Evolutionary conservation across 306 rosid species (phyloP).

Genomic region (Castanospermum australe): DNA sequence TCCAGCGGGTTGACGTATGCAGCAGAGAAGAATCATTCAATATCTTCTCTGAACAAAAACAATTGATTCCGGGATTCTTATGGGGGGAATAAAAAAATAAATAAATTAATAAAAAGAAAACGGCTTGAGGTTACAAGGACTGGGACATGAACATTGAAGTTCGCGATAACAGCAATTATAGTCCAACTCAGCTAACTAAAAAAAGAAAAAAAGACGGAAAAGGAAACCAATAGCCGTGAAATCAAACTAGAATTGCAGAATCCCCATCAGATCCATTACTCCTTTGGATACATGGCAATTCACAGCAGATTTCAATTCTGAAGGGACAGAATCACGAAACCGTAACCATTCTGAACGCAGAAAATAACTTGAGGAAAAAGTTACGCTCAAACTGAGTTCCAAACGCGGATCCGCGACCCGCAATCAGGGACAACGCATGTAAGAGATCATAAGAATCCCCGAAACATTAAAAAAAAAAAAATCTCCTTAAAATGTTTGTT

Average conservation of each 20-base stretch:
- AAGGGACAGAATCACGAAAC: not conserved
- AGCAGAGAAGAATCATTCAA: slow-evolving; percentile 10
- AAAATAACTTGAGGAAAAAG: not conserved
- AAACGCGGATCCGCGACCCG: slow-evolving; percentile 1
- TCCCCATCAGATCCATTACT: not conserved
- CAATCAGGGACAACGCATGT: not conserved
- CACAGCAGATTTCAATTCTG: not conserved
- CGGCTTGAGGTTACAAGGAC: not conserved
- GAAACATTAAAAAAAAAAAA: not conserved
- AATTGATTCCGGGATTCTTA: not conserved
- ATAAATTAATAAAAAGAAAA: not conserved
- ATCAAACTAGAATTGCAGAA: not conserved
- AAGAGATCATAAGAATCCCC: not conserved
- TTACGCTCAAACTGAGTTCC: not conserved
- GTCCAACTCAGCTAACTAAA: not conserved
- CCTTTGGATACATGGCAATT: not conserved
- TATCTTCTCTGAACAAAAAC: not conserved
- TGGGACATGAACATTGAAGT: not conserved
- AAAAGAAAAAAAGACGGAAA: not conserved
- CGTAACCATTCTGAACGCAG: not conserved
- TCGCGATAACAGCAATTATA: not conserved
- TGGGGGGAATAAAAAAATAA: too few relatives aligned
- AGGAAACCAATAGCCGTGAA: not conserved
- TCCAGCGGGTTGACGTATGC: not conserved
- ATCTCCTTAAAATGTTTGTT: not conserved